Base-by-base conservation (phyloP, 164 flowering plant genomes). In the Kalanchoe fedtschenkoi region DNA sequence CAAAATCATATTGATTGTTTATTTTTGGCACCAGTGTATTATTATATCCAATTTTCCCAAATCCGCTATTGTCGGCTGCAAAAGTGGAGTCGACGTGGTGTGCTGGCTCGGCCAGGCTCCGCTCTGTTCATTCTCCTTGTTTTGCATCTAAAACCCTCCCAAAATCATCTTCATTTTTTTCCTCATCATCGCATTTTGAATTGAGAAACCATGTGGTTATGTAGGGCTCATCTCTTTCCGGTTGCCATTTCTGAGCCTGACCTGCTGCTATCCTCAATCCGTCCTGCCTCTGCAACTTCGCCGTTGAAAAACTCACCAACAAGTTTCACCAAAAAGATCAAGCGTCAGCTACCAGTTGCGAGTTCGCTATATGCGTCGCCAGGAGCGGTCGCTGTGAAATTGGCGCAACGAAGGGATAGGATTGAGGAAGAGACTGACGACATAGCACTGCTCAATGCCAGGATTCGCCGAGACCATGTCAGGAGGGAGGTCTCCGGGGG, bases 381-480 rank as follows among this genome's bases (percentile, higher is more conserved):
- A 51, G 32, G 30, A 51, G 16, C 33, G 6, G 15, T 29, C 21
- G 32, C 32, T 2, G 17, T 26, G 0, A 51, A 51, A 51, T 4
- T 11, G 15, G 4, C 56, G 32, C 56, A 24, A 5, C 56, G 32
- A 24, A 51, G 56, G 32, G 32, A 44, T 6, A 44, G 24, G 43
- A 5, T 34, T 0, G 79, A 67, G 4, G 2, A 62, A 7, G 74
- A 68, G 2, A 7, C 21, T 10, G 98, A 91, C 66, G 61, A 77
- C 14, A 85, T 91, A 15, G 68, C 95, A 0, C 0, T 68, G 1
- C 74, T 91, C 58, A 80, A 91, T 61, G 88, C 84, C 62, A 68
- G 92, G 59, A 80, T 91, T 55, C 86, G 88, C 9, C 80, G 86
- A 0, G 86, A 87, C 14, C 74, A 71, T 4, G 60, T 77, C 13